Evolutionary conservation across 1,284 basidiomycete species (phyloP), one percentile per base, ranked within the genome.

Genomic region (Ustilago curta): DNA sequence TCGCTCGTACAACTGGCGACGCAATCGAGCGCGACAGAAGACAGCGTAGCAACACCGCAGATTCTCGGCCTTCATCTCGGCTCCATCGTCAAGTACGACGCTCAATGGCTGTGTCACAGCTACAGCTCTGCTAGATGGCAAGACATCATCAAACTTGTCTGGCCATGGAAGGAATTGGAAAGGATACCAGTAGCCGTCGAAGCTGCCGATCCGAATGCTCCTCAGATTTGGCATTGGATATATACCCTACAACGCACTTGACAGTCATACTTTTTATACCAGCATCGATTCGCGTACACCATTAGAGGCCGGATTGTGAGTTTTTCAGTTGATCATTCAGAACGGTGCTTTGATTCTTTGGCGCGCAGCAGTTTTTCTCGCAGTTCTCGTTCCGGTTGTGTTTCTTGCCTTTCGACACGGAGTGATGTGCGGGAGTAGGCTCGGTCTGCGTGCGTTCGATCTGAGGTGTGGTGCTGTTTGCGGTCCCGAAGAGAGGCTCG

Each of bases 121-220:
- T 74, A 74, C 52, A 74, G 59, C 39, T 45, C 65, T 16, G 42
- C 47, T 35, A 54, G 70, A 0, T 74, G 71, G 71, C 49, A 65
- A 1, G 71, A 74, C 14, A 16, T 70, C 7, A 19, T 60, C 8
- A 1, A 8, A 12, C 18, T 8, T 12, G 25, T 0, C 18, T 63
- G 59, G 60, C 54, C 55, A 2, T 74, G 66, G 60, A 51, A 29
- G 7, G 21, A 57, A 42, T 4, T n/a, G 4, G 9, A 32, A 8
- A 59, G 21, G 25, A 62, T 14, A 3, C 27, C 55, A 3, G 55
- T 69, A 0, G 59, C 71, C 1, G 58, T 69, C 4, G 40, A 58
- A 21, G n/a, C 59, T 1, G 14, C 54, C 8, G 29, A 60, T 11
- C 40, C 49, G 7, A 70, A 67, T 49, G 67, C 67, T 9, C 72